Evolutionary conservation across 2,329 filamentous ascomycete genomes (phyloP).

Genomic region (Alternaria solani): DNA sequence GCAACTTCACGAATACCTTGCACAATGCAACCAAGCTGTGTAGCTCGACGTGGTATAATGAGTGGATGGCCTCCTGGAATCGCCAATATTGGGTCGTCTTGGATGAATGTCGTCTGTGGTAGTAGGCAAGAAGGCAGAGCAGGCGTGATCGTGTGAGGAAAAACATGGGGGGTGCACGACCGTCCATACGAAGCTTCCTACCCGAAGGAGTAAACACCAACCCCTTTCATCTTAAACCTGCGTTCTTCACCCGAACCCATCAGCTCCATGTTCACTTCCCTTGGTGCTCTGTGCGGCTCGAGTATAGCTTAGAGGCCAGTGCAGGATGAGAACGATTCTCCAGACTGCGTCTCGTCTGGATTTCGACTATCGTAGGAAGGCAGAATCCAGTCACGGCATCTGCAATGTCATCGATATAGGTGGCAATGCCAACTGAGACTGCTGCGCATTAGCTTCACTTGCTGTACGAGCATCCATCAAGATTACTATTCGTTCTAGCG

Average conservation of each 20-base stretch:
- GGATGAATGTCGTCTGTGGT: not conserved
- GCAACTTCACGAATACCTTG: not conserved
- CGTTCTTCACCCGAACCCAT: not conserved
- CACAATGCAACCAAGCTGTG: not conserved
- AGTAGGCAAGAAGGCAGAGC: not conserved
- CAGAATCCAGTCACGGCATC: not conserved
- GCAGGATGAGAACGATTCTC: not conserved
- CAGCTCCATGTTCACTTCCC: not conserved
- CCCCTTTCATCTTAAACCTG: not conserved
- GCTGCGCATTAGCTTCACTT: not conserved
- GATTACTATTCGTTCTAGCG: not conserved
- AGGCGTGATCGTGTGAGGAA: not conserved
- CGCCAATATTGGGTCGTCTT: not conserved
- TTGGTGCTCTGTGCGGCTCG: not conserved
- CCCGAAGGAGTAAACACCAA: not conserved
- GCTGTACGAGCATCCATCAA: not conserved
- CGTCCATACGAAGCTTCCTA: not conserved
- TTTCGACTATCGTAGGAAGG: not conserved
- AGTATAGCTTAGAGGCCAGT: not conserved
- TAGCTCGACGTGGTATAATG: too few relatives aligned
- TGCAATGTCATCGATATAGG: not conserved
- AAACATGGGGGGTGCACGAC: not conserved
- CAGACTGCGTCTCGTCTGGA: not conserved
- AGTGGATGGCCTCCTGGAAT: not conserved
- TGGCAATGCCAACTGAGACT: not conserved